Conservation (phyloP, 495 filamentous ascomycete genomes). For the Penicillium atrosanguineum region DNA sequence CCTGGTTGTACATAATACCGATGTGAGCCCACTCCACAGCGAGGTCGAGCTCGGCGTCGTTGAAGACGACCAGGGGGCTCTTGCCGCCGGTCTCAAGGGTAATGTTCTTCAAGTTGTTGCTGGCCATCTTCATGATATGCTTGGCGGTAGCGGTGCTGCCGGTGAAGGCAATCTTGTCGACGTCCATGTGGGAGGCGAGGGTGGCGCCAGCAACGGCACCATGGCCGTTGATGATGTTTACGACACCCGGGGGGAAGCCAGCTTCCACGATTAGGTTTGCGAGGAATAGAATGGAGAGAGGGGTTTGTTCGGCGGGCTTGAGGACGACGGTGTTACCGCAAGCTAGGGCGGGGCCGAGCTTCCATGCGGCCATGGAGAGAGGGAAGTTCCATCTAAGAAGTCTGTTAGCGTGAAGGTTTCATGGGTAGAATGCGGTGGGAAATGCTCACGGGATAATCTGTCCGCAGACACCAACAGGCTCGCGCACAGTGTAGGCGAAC, state of each 20-base stretch:
- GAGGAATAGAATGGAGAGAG: conserved; percentile 75
- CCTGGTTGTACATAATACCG: conserved; percentile 72
- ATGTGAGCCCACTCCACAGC: conserved; percentile 80
- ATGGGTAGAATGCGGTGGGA: too few species aligned
- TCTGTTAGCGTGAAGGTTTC: neutral
- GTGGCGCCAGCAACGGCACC: conserved; percentile 73
- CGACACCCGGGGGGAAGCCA: conserved; percentile 84
- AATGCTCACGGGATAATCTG: conserved; percentile 76
- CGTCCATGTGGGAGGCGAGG: conserved; percentile 66
- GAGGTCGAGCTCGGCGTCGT: conserved; percentile 81
- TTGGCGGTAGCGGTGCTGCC: conserved; percentile 76
- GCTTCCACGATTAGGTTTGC: conserved; percentile 78
- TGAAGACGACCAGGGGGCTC: conserved; percentile 78
- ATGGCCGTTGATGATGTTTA: conserved; percentile 84
- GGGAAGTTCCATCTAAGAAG: conserved; percentile 74
- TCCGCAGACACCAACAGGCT: conserved; percentile 86
- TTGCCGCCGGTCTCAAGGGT: conserved; percentile 85
- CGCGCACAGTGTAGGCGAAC: conserved; percentile 82
- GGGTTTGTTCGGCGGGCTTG: conserved; percentile 91
- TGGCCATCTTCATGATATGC: conserved; percentile 88
- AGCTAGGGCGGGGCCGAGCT: conserved; percentile 56
- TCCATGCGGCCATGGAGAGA: conserved; percentile 80
- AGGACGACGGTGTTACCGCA: conserved; percentile 78
- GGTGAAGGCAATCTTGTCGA: conserved; percentile 91
- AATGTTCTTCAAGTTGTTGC: conserved; percentile 44